Evolutionary conservation across 2,329 filamentous ascomycete species (phyloP), one percentile per base, ranked within the genome.

Genomic region (Colletotrichum zoysiae): DNA sequence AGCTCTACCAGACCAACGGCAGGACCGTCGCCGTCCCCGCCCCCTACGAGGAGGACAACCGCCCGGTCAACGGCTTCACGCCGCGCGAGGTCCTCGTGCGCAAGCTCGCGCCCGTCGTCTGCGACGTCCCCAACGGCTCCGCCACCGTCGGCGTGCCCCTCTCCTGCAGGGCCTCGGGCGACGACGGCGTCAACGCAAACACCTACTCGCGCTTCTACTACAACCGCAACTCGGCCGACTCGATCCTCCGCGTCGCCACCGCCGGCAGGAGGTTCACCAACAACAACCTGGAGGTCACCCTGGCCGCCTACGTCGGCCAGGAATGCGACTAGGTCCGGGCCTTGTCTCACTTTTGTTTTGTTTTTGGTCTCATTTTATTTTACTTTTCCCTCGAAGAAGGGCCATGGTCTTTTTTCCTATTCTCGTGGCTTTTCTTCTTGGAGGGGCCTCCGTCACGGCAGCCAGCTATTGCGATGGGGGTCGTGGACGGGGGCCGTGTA

Each of bases 91-190:
- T 62, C 58, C 65, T 67, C 20, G 51, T 55, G 42, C 50, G 59
- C 64, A 71, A 62, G 64, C 64, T 62, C 51, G 68, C 68, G 42
- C 68, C 68, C 30, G 20, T 71, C 18, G 44, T 71, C 42, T 71
- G 68, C 64, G 6, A 35, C 33, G 44, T 33, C 44, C 26, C 11
- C 18, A 58, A 40, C 57, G 2, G 8, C 46, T 50, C 18, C 7
- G 51, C 68, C 40, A 50, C 58, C 44, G 68, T 68, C 42, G 68
- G 68, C 57, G 57, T 57, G 11, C 26, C 57, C 20, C 68, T 71
- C 57, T 53, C 40, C 64, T 71, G 68, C 64, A 38, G 57, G 20
- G 64, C 68, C 42, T 35, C 65, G 6, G 68, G 68, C 57, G 42
- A 71, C 64, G 68, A 71, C 68, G 58, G 50, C 51, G 64, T 44